These are phyloP conservation scores for Halophytophthora polymorphica DNA, from an alignment of 352 stramenopile genomes.

Conservation along the genomic window DNA sequence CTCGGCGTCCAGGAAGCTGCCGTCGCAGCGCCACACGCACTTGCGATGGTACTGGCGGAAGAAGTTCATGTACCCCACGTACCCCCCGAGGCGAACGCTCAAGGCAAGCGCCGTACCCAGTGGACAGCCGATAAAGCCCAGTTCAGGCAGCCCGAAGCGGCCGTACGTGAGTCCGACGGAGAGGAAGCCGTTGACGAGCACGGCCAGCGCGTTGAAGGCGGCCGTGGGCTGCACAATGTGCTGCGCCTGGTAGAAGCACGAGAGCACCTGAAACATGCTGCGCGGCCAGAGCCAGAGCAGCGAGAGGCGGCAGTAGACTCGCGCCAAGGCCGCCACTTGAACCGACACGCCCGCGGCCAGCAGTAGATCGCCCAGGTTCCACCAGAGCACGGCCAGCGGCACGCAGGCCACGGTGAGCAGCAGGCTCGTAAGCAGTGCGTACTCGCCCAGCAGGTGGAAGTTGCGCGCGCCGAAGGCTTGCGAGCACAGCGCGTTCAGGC, in stretches of 20 bases:
- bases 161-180: slow-evolving; percentile 71
- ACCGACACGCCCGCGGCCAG: slow-evolving; percentile 34
- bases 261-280: slow-evolving; percentile 74
- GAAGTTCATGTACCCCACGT: slow-evolving; percentile 69
- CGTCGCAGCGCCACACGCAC: slow-evolving; percentile 54
- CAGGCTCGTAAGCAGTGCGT: slow-evolving; percentile 57
- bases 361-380: slow-evolving; percentile 63
- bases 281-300: slow-evolving; percentile 77
- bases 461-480: slow-evolving; percentile 86
- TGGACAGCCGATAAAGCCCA: slow-evolving; percentile 78
- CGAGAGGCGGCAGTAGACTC: slow-evolving; percentile 61
- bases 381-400: slow-evolving; percentile 72
- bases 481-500: slow-evolving; percentile 78
- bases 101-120: slow-evolving; percentile 64
- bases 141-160: slow-evolving; percentile 41
- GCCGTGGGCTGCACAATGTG: slow-evolving; percentile 75
- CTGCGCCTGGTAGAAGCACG: slow-evolving; percentile 80
- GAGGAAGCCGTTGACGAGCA: slow-evolving; percentile 61
- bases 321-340: slow-evolving; percentile 40
- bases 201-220: slow-evolving; percentile 48
- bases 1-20: slow-evolving; percentile 39
- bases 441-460: slow-evolving; percentile 64
- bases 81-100: slow-evolving; percentile 43
- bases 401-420: slow-evolving; percentile 62
- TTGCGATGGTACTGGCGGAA: slow-evolving; percentile 50